These are phyloP conservation scores for Babesia ovis DNA, from an alignment of 169 alveolate species.

Conservation along the genomic window DNA sequence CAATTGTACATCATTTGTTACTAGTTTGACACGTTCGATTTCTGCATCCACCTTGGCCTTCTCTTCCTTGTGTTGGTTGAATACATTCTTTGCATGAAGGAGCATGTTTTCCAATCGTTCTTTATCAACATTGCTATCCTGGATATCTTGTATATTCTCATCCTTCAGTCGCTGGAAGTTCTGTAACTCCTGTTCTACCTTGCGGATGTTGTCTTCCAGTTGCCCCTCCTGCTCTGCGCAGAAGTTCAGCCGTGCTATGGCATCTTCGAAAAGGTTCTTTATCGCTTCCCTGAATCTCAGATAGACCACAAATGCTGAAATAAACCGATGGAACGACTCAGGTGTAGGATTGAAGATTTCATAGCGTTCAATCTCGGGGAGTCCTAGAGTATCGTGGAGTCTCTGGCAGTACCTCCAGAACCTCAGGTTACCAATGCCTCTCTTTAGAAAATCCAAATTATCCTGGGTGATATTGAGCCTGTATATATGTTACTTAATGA, in stretches of 20 bases:
- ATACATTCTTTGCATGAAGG: slow-evolving; percentile 41
- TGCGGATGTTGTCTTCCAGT: slow-evolving; percentile 21
- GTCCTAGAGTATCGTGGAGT: slow-evolving; percentile 57
- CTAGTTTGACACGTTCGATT: slow-evolving; percentile 14
- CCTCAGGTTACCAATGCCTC: slow-evolving; percentile 62
- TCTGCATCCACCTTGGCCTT: slow-evolving; percentile 49
- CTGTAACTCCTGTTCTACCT: slow-evolving; percentile 25
- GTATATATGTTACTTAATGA: background rate
- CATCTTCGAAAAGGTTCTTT: slow-evolving; percentile 40
- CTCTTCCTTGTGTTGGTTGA: slow-evolving; percentile 45
- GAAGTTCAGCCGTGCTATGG: slow-evolving; percentile 33
- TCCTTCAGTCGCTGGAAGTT: slow-evolving; percentile 29
- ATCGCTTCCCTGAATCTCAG: slow-evolving; percentile 59
- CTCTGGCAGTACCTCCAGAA: slow-evolving; percentile 68
- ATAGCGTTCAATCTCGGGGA: slow-evolving; percentile 49
- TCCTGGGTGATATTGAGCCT: slow-evolving; percentile 40
- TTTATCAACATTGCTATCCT: slow-evolving; percentile 3
- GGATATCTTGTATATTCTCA: slow-evolving; percentile 22
- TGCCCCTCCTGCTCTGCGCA: slow-evolving; percentile 53
- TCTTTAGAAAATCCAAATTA: slow-evolving; percentile 38
- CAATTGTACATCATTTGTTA: slow-evolving; percentile 43
- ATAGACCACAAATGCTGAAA: slow-evolving; percentile 56
- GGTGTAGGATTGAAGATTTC: slow-evolving; percentile 65
- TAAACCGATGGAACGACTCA: slow-evolving; percentile 40
- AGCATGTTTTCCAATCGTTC: slow-evolving; percentile 36